Evolutionary conservation across 2,329 filamentous ascomycete genomes (phyloP).

Genomic region (Thermochaetoides dissita): DNA sequence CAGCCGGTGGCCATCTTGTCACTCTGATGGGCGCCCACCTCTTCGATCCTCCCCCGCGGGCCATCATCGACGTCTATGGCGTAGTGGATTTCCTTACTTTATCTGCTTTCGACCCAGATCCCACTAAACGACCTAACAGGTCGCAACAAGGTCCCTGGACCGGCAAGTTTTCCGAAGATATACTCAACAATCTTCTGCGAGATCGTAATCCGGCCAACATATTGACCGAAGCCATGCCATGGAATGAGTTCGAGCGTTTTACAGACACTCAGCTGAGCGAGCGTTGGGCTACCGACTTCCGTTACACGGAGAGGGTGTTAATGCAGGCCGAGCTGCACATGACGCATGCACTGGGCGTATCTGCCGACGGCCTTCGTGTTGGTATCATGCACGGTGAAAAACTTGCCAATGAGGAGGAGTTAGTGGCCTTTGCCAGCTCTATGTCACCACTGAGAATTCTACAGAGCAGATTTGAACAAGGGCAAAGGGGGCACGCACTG

Average conservation of each 20-base stretch:
- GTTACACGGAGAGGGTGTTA: constrained; percentile 8
- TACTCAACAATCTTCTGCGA: constrained; percentile 7
- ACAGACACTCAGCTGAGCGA: constrained; percentile 8
- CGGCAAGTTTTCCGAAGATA: constrained; percentile 11
- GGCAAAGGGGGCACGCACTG: neutral
- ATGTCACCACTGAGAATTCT: constrained; percentile 10
- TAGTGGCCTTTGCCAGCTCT: constrained; percentile 6
- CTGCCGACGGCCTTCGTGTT: constrained; percentile 3
- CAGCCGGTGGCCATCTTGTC: constrained; percentile 13
- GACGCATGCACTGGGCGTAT: constrained; percentile 3
- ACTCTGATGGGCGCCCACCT: constrained; percentile 10
- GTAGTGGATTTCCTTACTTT: constrained; percentile 9
- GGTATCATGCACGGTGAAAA: constrained; percentile 11
- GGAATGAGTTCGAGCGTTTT: constrained; percentile 10
- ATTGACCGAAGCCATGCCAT: constrained; percentile 10
- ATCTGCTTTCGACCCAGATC: constrained; percentile 1
- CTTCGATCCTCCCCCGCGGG: constrained; percentile 4
- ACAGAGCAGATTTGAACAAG: constrained; percentile 1
- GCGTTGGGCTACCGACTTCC: constrained; percentile 11
- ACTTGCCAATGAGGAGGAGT: constrained; percentile 8
- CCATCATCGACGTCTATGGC: constrained; percentile 13
- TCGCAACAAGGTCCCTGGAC: constrained; percentile 4
- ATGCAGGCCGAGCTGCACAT: constrained; percentile 14
- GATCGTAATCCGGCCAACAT: constrained; percentile 10
- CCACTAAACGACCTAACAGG: neutral